Base-by-base conservation (phyloP, 768 basidiomycete species). In the Macrolepiota dolichaula region DNA sequence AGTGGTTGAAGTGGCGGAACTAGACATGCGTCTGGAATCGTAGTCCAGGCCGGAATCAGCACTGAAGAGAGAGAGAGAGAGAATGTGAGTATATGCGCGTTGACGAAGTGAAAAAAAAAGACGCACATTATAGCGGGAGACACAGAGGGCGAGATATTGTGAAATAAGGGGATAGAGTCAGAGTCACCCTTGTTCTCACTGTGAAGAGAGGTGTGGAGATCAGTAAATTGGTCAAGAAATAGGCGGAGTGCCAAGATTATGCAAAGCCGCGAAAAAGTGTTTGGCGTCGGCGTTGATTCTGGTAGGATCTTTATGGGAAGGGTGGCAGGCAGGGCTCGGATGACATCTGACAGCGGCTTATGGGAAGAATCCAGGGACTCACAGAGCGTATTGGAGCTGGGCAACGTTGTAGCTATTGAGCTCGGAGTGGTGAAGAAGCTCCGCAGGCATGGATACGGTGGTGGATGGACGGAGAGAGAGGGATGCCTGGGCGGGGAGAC, bases 1-100 rank as follows among this genome's bases (percentile, higher is more conserved):
- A 40, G 86, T 80, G 15, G 81, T 79, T 15, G 89, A 90, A 61
- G 84, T 80, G 54, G 85, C 86, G 64, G 87, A 89, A 71, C 82
- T 81, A 73, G 91, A 91, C 91, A 92, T 91, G 69, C 89, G 87
- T 69, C 89, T 81, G 38, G 72, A 70, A 63, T 78, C 71, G 82
- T 88, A 85, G 73, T 85, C 84, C 64, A 83, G 68, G 72, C 81
- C 84, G 63, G 79, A 66, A 50, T 81, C 76, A 62, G 76, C 67
- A 68, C 77, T 80, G 63, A 51, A 38, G 57, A 61, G 54, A 44
- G 56, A 63, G 65, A 57, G 57, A 67, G 65, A 57, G 57, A 67
- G 65, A 17, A 42, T 64, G 46, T 40, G 27, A n/a, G 13, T 22
- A 52, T 44, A 44, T 44, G 42, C 24, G 37, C 22, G 5, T 44